Conservation (phyloP, 2,329 filamentous ascomycete species). For the Paraconiothyrium brasiliense region DNA sequence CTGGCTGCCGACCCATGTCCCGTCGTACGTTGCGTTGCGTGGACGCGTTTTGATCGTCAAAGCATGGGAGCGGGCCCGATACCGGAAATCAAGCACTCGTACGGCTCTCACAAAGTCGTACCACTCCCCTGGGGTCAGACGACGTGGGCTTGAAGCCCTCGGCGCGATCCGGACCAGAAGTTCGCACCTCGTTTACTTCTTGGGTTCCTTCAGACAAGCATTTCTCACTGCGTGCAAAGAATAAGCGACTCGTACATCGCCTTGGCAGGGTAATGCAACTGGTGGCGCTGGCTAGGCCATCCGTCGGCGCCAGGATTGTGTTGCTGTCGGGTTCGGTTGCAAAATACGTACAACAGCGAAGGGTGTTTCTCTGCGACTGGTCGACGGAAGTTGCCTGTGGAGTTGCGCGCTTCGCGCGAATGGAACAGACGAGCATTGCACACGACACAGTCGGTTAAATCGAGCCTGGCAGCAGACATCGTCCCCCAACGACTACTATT, state of each 20-base stretch:
- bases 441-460: background rate
- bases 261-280: background rate
- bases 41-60: conserved; percentile 1
- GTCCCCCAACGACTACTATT: too few relatives aligned
- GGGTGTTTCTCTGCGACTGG: background rate
- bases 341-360: background rate
- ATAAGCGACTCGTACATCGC: background rate
- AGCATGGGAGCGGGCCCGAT: background rate
- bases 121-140: background rate
- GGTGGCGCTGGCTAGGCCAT: conserved; percentile 5
- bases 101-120: background rate
- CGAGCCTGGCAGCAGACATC: background rate
- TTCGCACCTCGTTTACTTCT: background rate
- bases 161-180: background rate
- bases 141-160: background rate
- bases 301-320: background rate
- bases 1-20: background rate
- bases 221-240: background rate
- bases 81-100: conserved; percentile 4
- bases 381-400: background rate
- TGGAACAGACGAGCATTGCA: background rate
- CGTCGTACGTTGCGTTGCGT: conserved; percentile 6
- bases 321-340: background rate
- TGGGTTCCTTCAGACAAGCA: conserved; percentile 8
- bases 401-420: background rate